Base-by-base conservation (phyloP, 208 protist genomes). In the Leishmania major region DNA sequence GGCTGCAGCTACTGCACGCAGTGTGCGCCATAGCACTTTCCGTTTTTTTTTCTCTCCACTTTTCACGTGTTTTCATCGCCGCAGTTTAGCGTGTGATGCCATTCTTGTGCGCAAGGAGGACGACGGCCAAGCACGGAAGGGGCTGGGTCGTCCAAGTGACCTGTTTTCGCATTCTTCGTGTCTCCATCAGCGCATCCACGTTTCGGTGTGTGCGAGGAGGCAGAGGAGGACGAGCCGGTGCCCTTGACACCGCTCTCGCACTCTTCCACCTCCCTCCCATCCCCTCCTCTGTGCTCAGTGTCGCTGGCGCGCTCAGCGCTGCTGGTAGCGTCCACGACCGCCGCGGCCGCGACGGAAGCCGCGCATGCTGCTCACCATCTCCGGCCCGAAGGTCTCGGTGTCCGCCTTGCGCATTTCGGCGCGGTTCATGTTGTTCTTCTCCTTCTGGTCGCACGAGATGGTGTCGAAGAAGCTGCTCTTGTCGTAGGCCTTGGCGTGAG, bases 381-480 rank as follows among this genome's bases (percentile, higher is more conserved):
- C 92, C 35, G 85, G 81, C 5, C 94, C 94, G 73, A 97, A 97
- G 49, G 94, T 97, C 80, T 97, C 94, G 17, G 91, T 90, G 81
- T 97, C 94, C 43, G 92, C 89, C 78, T 91, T 89, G 76, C 94
- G 94, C 91, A 95, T 94, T 59, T 95, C 90, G 66, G 94, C 91
- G 47, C 94, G 92, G 71, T 95, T 92, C 49, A 84, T 57, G 73
- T 53, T 81, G 67, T 84, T 79, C 75, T 88, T 86, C 77, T 93
- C 91, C 88, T 94, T 94, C 76, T 91, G 85, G 53, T 96, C 94
- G 76, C 94, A 93, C 22, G 92, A 95, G 66, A 97, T 92, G 69
- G 81, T 97, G 78, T 98, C 95, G 69, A 98, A 98, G 88, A 98
- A 98, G 82, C 77, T 94, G 62, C 70, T 90, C 84, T 96, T 94